Percentiles rank a stretch among this genome's conserved stretches.
phyloP scores from a whole-genome alignment of 2,329 filamentous ascomycete genomes.

The Aspergillus hortae region DNA sequence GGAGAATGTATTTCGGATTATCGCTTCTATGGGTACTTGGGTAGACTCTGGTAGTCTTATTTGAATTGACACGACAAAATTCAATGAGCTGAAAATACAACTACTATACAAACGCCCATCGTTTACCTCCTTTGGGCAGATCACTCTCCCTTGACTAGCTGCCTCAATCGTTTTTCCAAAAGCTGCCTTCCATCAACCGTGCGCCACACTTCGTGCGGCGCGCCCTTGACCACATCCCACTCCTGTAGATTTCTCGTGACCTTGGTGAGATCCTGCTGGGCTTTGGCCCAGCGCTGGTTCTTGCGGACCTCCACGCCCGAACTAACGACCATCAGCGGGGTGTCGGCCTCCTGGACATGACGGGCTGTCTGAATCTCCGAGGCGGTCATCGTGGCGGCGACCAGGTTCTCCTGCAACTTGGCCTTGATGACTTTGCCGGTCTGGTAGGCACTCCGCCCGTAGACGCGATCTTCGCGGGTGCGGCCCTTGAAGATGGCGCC shows the following conservation, averaged over 20 bases:
- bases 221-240: slow-evolving; percentile 84
- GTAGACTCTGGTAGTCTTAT: neutral
- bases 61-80: no score
- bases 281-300: slow-evolving; percentile 71
- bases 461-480: slow-evolving; percentile 77
- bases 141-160: slow-evolving; percentile 53
- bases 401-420: slow-evolving; percentile 86
- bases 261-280: slow-evolving; percentile 78
- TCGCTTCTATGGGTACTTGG: neutral
- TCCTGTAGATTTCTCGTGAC: slow-evolving; percentile 73
- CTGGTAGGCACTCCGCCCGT: slow-evolving; percentile 74
- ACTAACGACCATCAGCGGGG: slow-evolving; percentile 75
- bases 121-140: slow-evolving; percentile 6
- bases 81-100: neutral
- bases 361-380: slow-evolving; percentile 76
- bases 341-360: slow-evolving; percentile 72
- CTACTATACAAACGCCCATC: no score
- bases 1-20: neutral
- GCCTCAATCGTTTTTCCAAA: slow-evolving; percentile 73
- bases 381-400: slow-evolving; percentile 77
- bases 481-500: slow-evolving; percentile 81
- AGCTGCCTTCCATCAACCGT: slow-evolving; percentile 66
- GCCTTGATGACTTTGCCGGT: slow-evolving; percentile 81
- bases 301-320: slow-evolving; percentile 68
- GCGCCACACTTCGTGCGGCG: slow-evolving; percentile 83